phyloP scores from a whole-genome alignment of 2,329 filamentous ascomycete species.

The Pseudogymnoascus sp. region DNA sequence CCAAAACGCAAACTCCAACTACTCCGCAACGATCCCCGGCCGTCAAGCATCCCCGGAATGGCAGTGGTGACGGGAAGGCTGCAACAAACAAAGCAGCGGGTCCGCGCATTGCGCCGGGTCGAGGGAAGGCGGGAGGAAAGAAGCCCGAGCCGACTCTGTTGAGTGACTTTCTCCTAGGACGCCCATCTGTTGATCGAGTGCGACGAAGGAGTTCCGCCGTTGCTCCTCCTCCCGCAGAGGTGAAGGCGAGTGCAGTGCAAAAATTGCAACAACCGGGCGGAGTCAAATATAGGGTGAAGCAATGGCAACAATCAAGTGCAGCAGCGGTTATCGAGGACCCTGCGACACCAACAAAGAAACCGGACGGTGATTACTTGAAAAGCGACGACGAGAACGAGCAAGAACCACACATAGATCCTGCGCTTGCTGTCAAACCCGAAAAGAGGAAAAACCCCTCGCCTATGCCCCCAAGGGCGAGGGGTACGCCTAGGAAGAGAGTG shows the following conservation, averaged over 20 bases:
- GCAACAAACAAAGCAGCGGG: slow-evolving; percentile 16
- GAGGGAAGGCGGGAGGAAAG: slow-evolving; percentile 16
- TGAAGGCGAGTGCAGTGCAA: slow-evolving; percentile 44
- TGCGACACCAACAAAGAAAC: slow-evolving; percentile 42
- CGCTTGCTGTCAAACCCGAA: slow-evolving; percentile 8
- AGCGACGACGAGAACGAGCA: neutral
- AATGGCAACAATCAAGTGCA: slow-evolving; percentile 76
- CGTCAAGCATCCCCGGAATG: slow-evolving; percentile 16
- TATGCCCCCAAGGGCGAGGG: slow-evolving; percentile 1
- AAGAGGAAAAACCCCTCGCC: slow-evolving; percentile 5
- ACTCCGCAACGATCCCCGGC: slow-evolving; percentile 15
- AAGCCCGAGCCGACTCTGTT: slow-evolving; percentile 41
- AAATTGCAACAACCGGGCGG: slow-evolving; percentile 55
- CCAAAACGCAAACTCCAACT: slow-evolving; percentile 10
- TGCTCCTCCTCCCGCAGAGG: slow-evolving; percentile 41
- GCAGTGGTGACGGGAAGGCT: slow-evolving; percentile 16
- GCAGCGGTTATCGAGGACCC: slow-evolving; percentile 50
- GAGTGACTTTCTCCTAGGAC: slow-evolving; percentile 49
- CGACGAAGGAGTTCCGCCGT: slow-evolving; percentile 51
- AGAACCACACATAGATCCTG: neutral
- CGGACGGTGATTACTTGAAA: slow-evolving; percentile 33
- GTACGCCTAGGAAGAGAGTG: slow-evolving; percentile 72
- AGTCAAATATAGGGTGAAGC: slow-evolving; percentile 71
- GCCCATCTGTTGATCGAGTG: slow-evolving; percentile 47
- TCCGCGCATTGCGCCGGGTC: slow-evolving; percentile 22